phyloP scores from a whole-genome alignment of 352 stramenopile species.

The Phytopythium vexans region DNA sequence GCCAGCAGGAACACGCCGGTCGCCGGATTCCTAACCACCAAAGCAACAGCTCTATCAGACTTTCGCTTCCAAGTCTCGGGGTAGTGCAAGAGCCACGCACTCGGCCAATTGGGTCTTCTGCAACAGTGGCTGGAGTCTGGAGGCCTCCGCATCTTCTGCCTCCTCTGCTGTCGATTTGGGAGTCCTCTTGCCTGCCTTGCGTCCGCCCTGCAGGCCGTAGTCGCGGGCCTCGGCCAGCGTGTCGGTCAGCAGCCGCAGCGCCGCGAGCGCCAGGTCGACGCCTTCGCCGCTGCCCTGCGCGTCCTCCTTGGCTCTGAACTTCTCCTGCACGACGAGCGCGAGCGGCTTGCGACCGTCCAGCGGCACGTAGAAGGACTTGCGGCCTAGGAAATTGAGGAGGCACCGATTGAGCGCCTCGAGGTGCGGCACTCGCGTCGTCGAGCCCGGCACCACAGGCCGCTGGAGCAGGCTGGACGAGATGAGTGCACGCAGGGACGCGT shows the following conservation, averaged over 20 bases:
- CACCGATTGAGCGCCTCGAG: conserved; percentile 58
- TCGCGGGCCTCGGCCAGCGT: conserved; percentile 41
- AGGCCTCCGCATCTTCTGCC: background rate
- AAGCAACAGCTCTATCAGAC: background rate
- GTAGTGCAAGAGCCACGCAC: background rate
- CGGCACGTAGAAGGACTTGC: conserved; percentile 69
- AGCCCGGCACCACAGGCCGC: conserved; percentile 22
- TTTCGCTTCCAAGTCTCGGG: background rate
- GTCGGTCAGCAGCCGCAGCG: conserved; percentile 56
- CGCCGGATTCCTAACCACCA: conserved; percentile 22
- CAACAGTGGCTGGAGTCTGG: conserved; percentile 2
- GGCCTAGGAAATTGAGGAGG: conserved; percentile 45
- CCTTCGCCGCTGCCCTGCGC: background rate
- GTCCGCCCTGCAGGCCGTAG: conserved; percentile 19
- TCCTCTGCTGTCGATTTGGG: conserved; percentile 1
- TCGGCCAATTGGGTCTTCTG: background rate
- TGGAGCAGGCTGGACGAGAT: conserved; percentile 61
- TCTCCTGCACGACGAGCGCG: conserved; percentile 40
- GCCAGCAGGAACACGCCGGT: conserved; percentile 70
- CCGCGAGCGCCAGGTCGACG: conserved; percentile 65
- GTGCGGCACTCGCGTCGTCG: conserved; percentile 40
- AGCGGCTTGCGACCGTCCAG: conserved; percentile 27
- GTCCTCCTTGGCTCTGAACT: conserved; percentile 30
- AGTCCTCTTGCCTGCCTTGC: background rate
- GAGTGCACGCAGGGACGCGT: conserved; percentile 53